Evolutionary conservation across 2,329 filamentous ascomycete species (phyloP), one percentile per base, ranked within the genome.

Genomic region (Aspergillus proliferans): DNA sequence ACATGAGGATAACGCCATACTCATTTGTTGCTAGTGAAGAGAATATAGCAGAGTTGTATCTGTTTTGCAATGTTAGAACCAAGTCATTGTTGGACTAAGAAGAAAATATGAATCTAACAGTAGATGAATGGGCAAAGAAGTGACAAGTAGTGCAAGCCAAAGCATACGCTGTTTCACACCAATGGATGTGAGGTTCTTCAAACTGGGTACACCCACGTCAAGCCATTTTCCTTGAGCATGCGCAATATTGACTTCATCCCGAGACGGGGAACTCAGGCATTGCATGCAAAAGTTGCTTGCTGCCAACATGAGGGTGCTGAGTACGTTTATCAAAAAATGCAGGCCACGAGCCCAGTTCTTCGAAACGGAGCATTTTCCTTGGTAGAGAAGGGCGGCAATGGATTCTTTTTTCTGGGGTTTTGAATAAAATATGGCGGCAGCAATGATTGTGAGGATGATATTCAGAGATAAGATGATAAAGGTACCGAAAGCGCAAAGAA

Each of bases 261-360:
- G 62, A 0, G 73, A 79, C 0, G 79, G 79, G 1, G 78, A 71
- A 14, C 64, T 70, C 3, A 82, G 60, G n/a, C 73, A 66, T 51
- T 82, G 79, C 73, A 79, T 79, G 47, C 68, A 72, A 51, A 76
- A 78, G 54, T 78, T 78, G 43, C 71, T 75, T 2, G 74, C 74
- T 2, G 68, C 67, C 0, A 79, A 64, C 14, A 79, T 49, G 0
- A 70, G 46, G 0, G 75, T 77, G 26, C 71, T 70, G 22, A 78
- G 58, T 0, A 69, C 50, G 60, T 80, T 80, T 58, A 80, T 73
- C 1, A 71, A 48, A n/a, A 79, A 58, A 57, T 80, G 76, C 0
- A 76, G 51, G n/a, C 47, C 47, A 2, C 46, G 47, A 3, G 48
- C 24, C 54, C 52, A 59, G 9, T 24, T 10, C 18, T 47, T 44